Percentiles rank a stretch among this genome's conserved stretches.
Evolutionary conservation across 164 flowering plant species (phyloP).

Genomic region (Nelumbo lutea): DNA sequence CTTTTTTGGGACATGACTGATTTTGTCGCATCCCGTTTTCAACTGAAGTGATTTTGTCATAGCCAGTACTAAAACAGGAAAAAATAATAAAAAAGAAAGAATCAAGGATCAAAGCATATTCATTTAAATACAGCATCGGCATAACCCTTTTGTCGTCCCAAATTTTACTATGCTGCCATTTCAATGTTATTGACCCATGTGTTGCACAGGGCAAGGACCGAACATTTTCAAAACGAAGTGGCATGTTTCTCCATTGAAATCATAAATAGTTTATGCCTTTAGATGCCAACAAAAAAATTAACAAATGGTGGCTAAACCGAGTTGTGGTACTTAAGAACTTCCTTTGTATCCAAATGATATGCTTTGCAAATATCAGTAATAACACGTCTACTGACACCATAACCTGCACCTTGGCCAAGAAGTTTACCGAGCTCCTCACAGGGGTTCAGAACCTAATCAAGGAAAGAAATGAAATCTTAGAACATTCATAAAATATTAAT

Average conservation of each 20-base stretch:
- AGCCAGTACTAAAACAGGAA: no score
- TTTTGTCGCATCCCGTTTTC: no score
- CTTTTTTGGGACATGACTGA: no score
- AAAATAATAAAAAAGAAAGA: no score
- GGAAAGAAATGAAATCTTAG: neutral
- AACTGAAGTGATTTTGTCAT: no score
- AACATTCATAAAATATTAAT: no score
- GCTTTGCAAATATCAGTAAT: conserved; percentile 58
- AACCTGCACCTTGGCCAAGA: conserved; percentile 22
- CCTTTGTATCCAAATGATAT: conserved; percentile 41
- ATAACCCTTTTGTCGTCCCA: no score
- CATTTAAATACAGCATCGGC: no score
- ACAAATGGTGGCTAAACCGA: conserved; percentile 19
- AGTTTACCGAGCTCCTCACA: conserved; percentile 57
- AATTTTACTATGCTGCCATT: no score
- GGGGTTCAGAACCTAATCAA: conserved; percentile 54
- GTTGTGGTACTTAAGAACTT: conserved; percentile 52
- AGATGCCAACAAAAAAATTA: neutral
- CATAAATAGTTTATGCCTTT: neutral
- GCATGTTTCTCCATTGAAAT: neutral
- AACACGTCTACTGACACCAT: conserved; percentile 37
- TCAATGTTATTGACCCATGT: no score
- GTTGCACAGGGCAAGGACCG: no score
- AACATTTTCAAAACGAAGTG: neutral
- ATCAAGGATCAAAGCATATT: no score